These are phyloP conservation scores for Jaapia argillacea DNA, from an alignment of 768 basidiomycete genomes.

Conservation along the genomic window DNA sequence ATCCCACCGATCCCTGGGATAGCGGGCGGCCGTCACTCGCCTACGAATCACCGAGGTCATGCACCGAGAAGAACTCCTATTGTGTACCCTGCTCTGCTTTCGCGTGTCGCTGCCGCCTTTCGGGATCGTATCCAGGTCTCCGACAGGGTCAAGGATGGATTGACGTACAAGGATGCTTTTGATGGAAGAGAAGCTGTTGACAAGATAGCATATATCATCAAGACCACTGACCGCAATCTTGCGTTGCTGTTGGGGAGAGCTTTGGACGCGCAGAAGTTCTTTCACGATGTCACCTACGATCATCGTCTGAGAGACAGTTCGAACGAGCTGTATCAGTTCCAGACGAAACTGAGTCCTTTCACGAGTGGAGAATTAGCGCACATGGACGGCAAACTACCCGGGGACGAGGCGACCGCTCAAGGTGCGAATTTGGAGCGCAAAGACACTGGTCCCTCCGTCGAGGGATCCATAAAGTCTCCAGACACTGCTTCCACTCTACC, in stretches of 20 bases:
- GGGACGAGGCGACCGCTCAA: conserved; percentile 14
- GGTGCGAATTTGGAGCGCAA: background rate
- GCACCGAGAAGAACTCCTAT: conserved; percentile 50
- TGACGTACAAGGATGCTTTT: conserved; percentile 94
- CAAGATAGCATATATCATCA: conserved; percentile 96
- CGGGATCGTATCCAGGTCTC: conserved; percentile 65
- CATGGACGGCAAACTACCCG: conserved; percentile 22
- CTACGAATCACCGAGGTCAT: conserved; percentile 5
- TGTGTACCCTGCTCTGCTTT: conserved; percentile 93
- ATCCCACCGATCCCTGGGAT: conserved; percentile 10
- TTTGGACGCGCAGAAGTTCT: conserved; percentile 96
- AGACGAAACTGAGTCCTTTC: conserved; percentile 77
- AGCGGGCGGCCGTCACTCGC: conserved; percentile 21
- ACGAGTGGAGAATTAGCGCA: conserved; percentile 61
- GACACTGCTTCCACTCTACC: conserved; percentile 10
- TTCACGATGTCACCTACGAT: conserved; percentile 98
- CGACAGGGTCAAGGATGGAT: conserved; percentile 87
- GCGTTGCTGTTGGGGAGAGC: conserved; percentile 93
- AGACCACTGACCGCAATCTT: conserved; percentile 94
- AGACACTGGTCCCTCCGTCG: background rate
- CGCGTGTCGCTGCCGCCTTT: conserved; percentile 91
- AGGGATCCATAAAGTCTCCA: background rate
- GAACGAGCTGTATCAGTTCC: conserved; percentile 89
- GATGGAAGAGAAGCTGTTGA: conserved; percentile 97
- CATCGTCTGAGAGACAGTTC: conserved; percentile 87